Conservation (phyloP, 805 yeast genomes). For the Metschnikowia baotianmanensis region DNA sequence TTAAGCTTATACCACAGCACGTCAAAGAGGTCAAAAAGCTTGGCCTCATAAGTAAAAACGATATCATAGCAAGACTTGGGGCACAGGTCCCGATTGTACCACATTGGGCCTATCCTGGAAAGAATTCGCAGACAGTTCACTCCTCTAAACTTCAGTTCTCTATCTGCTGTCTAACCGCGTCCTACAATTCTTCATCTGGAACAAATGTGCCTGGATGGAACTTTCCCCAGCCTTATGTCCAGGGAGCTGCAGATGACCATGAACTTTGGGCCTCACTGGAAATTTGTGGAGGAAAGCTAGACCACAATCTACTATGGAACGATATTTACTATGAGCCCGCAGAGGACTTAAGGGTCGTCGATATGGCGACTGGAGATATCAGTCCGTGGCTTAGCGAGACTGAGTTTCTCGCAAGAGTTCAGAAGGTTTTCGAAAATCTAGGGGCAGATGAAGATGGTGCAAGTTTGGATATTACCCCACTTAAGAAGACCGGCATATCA, state of each 20-base stretch:
- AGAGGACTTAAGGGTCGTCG: constrained; percentile 19
- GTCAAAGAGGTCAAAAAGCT: constrained; percentile 42
- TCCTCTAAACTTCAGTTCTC: constrained; percentile 7
- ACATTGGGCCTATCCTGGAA: constrained; percentile 65
- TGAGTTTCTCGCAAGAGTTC: constrained; percentile 22
- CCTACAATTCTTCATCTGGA: constrained; percentile 8
- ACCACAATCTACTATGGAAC: constrained; percentile 58
- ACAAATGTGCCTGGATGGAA: constrained; percentile 12
- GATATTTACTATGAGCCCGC: constrained; percentile 16
- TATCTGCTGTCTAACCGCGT: constrained; percentile 18
- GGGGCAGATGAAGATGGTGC: background rate
- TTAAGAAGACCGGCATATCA: constrained; percentile 26
- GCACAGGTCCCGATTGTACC: constrained; percentile 55
- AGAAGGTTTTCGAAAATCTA: constrained; percentile 10
- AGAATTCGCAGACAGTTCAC: constrained; percentile 1
- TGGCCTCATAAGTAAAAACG: constrained; percentile 35
- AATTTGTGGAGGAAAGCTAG: constrained; percentile 46
- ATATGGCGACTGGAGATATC: constrained; percentile 22
- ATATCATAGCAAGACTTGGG: constrained; percentile 29
- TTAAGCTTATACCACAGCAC: constrained; percentile 45
- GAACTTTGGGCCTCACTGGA: constrained; percentile 64
- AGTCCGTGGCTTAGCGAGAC: constrained; percentile 24
- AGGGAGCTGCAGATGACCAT: constrained; percentile 95
- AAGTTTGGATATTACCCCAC: constrained; percentile 13
- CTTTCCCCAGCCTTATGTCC: constrained; percentile 53